phyloP scores from a whole-genome alignment of 441 rosid genomes.

The Adansonia rubrostipa region DNA sequence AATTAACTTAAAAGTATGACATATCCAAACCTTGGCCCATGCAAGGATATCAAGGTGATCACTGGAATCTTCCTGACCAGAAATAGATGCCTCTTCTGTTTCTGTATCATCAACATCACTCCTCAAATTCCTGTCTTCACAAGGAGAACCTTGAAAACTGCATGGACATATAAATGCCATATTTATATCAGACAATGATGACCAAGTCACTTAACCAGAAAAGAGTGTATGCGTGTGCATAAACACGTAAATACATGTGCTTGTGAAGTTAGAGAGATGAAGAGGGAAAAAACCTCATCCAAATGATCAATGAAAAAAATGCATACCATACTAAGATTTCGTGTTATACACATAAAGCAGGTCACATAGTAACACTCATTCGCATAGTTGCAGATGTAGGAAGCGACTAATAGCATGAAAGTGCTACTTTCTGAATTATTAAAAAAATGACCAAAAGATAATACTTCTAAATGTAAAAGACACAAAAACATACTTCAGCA shows the following conservation, averaged over 20 bases:
- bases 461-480: not conserved
- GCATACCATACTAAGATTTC: no score
- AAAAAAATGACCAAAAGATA: not conserved
- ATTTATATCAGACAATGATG: constrained; percentile 12
- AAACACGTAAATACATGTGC: no score
- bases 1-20: not conserved
- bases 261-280: no score
- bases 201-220: not conserved
- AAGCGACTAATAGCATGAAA: not conserved
- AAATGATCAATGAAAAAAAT: no score
- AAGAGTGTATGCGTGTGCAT: not conserved
- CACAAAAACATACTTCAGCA: constrained; percentile 5
- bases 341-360: not conserved
- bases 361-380: not conserved
- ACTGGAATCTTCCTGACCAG: constrained; percentile 82
- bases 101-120: constrained; percentile 73
- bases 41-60: constrained; percentile 76
- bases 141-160: constrained; percentile 83
- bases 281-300: no score
- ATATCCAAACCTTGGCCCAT: constrained; percentile 84
- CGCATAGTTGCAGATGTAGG: not conserved
- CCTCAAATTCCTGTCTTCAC: constrained; percentile 68
- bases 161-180: constrained; percentile 35
- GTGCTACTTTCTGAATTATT: not conserved
- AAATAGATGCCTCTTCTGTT: constrained; percentile 82